Evolutionary conservation across 768 basidiomycete genomes (phyloP).

Genomic region (Hericium coralloides): DNA sequence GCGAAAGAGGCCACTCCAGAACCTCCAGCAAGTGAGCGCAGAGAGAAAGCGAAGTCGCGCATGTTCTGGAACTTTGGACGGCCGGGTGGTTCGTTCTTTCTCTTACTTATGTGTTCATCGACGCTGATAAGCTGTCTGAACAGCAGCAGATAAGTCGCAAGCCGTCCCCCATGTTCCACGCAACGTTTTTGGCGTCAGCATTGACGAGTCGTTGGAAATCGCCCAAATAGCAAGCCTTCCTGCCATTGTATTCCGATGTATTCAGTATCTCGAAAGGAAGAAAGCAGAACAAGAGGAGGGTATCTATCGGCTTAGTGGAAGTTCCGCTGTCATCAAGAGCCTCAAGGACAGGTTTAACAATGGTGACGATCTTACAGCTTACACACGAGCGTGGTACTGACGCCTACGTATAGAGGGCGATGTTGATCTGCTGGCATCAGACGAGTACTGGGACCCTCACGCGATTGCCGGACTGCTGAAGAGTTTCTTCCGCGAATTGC

Average conservation of each 20-base stretch:
- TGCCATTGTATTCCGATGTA: constrained; percentile 90
- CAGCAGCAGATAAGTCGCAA: constrained; percentile 24
- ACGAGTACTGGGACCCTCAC: constrained; percentile 96
- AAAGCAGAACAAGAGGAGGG: constrained; percentile 96
- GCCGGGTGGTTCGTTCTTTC: constrained; percentile 20
- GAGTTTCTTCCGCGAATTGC: constrained; percentile 86
- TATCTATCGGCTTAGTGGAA: constrained; percentile 92
- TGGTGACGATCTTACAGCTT: constrained; percentile 38
- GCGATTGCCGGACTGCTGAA: constrained; percentile 95
- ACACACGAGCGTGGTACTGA: neutral
- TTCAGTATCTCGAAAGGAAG: constrained; percentile 91
- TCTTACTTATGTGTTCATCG: neutral
- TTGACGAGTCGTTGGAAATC: constrained; percentile 84
- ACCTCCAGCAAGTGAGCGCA: constrained; percentile 28
- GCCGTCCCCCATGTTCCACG: constrained; percentile 39
- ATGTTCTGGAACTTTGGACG: constrained; percentile 91
- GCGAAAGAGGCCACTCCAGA: constrained; percentile 50
- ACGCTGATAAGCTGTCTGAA: constrained; percentile 1
- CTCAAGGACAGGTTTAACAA: constrained; percentile 89
- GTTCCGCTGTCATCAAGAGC: constrained; percentile 89
- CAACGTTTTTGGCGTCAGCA: constrained; percentile 81
- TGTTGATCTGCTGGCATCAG: constrained; percentile 75
- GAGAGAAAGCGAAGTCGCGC: constrained; percentile 88
- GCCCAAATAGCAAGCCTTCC: constrained; percentile 87
- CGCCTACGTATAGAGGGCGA: constrained; percentile 71